Evolutionary conservation across 2,329 filamentous ascomycete genomes (phyloP).

Genomic region (Aureobasidium sp.): DNA sequence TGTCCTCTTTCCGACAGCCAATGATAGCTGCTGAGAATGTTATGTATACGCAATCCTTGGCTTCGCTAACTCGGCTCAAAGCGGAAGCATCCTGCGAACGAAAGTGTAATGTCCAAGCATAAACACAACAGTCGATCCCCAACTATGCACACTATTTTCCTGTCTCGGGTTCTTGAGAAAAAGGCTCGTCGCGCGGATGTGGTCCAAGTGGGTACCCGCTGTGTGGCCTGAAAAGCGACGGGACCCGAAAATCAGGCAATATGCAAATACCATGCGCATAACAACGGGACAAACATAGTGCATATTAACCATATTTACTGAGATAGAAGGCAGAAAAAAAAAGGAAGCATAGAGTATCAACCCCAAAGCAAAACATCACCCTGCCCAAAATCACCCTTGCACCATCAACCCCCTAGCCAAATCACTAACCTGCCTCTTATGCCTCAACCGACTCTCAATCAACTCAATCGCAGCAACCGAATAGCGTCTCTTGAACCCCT

Average conservation of each 20-base stretch:
- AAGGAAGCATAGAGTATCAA: too few species aligned
- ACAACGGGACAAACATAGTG: background rate
- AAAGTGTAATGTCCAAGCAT: background rate
- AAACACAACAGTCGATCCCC: background rate
- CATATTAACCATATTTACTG: background rate
- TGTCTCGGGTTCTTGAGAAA: too few species aligned
- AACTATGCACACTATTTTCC: background rate
- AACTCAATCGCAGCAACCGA: conserved; percentile 25
- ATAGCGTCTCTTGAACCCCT: conserved; percentile 22
- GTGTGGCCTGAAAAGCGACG: too few species aligned
- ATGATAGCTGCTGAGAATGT: background rate
- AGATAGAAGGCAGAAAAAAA: background rate
- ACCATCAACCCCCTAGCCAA: background rate
- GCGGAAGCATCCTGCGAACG: conserved; percentile 3
- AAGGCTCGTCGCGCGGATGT: too few species aligned
- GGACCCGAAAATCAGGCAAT: too few species aligned
- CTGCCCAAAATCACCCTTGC: background rate
- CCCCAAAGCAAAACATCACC: background rate
- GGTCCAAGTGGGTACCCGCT: too few species aligned
- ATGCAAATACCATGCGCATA: background rate
- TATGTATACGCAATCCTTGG: background rate
- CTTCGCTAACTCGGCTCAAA: background rate
- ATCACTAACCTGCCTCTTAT: conserved; percentile 4
- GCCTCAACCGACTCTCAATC: conserved; percentile 20
- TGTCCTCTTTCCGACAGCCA: background rate